Conservation (phyloP, 495 filamentous ascomycete species). For the Penicillium riverlandense region DNA sequence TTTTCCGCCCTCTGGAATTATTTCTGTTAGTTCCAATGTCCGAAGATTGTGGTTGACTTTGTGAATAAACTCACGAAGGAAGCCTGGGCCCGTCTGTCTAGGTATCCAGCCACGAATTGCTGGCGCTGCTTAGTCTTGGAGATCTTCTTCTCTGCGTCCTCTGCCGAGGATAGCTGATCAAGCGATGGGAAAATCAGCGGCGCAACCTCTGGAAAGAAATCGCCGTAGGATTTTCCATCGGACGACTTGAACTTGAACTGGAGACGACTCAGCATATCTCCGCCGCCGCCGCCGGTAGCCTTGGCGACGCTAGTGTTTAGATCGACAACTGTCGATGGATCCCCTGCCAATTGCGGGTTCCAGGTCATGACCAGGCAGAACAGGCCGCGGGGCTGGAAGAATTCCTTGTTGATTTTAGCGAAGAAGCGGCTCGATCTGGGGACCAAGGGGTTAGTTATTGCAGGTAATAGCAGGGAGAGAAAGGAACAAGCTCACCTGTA, state of each 20-base stretch:
- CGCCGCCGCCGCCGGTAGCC: constrained; percentile 5
- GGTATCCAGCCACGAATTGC: constrained; percentile 45
- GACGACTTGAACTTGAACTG: constrained; percentile 33
- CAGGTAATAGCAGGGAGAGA: too few relatives aligned
- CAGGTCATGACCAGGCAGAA: constrained; percentile 56
- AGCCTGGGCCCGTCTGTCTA: constrained; percentile 44
- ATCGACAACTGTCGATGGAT: constrained; percentile 15
- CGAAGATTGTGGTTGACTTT: neutral
- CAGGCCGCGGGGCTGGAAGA: constrained; percentile 53
- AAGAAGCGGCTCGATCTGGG: constrained; percentile 48
- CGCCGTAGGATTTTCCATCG: constrained; percentile 39
- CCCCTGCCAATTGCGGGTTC: constrained; percentile 31
- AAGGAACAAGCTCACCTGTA: constrained; percentile 12
- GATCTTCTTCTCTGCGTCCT: constrained; percentile 24
- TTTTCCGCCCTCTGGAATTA: constrained; percentile 14
- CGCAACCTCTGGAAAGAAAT: constrained; percentile 44
- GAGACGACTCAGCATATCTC: constrained; percentile 10
- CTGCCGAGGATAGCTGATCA: constrained; percentile 27
- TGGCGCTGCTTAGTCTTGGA: constrained; percentile 26
- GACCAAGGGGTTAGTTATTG: too few relatives aligned
- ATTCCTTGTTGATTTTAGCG: constrained; percentile 47
- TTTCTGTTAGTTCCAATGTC: neutral
- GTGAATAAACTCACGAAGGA: constrained; percentile 49
- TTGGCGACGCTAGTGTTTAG: constrained; percentile 21
- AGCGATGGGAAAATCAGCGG: constrained; percentile 49